Evolutionary conservation across 176 grass and related monocot genomes (phyloP), one percentile per base, ranked within the genome.

Genomic region (Bothriochloa decipiens): DNA sequence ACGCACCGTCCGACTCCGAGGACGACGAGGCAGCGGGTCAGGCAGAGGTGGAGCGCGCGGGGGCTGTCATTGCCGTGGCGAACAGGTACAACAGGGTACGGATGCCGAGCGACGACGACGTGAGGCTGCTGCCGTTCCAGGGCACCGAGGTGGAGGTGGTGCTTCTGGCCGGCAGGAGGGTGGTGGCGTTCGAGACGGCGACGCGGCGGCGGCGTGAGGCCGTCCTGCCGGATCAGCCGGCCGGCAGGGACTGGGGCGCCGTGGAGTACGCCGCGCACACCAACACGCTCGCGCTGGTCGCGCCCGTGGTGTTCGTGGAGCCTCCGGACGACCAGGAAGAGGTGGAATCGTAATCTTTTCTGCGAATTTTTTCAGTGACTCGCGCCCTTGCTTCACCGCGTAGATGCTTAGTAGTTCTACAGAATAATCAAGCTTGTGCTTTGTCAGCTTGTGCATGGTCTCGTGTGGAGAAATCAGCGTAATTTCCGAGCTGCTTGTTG

Each of bases 281-380:
- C 83, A 94, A 91, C 86, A 91, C 92, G 28, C 92, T 94, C 7
- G 86, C 89, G 35, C 36, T 80, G 2, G 32, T 94, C 7, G 83
- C 82, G 60, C 60, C 77, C n/a, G 13, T 45, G 17, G 18, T 64
- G 61, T 69, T 90, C 79, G 28, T n/a, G 41, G 45, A 88, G 57
- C 27, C 22, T 49, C 80, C 61, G 13, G 81, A 74, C 6, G 81
- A 72, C 22, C 42, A 7, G 33, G 78, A 35, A 18, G 41, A 4
- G 8, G 58, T 62, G n/a, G 20, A 9, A 1, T 58, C 20, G 20
- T 71, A 45, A 45, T 17, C 17, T 69, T 23, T 11, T 76, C 63
- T 68, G 7, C 27, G 22, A 27, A n/a, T 69, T 62, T 65, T 52
- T 29, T 35, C n/a, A n/a, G n/a, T n/a, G n/a, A n/a, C n/a, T n/a